Percentiles rank a stretch among this genome's conserved stretches.
Conservation (phyloP, 2,329 filamentous ascomycete species). For the Beauveria varroae region DNA sequence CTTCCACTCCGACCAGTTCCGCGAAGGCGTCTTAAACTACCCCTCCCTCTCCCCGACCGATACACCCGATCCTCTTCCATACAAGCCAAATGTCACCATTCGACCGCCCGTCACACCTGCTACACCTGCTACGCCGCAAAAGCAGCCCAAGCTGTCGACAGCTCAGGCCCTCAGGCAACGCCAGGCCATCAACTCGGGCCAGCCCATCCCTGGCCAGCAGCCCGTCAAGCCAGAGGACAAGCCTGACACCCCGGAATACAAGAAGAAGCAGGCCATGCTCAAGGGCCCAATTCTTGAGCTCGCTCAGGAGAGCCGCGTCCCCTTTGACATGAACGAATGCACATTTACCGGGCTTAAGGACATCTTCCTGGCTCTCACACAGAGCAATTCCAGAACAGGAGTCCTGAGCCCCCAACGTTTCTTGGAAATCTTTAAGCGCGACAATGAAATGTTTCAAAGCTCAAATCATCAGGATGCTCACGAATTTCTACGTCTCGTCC, state of each 20-base stretch:
- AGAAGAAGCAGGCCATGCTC: constrained; percentile 91
- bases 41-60: constrained; percentile 65
- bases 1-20: constrained; percentile 91
- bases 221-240: constrained; percentile 76
- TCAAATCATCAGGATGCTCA: constrained; percentile 98
- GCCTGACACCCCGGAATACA: constrained; percentile 90
- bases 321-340: constrained; percentile 90
- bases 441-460: constrained; percentile 95
- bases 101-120: constrained; percentile 46
- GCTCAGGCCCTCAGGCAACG: constrained; percentile 51
- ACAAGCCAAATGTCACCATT: constrained; percentile 54
- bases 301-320: constrained; percentile 67
- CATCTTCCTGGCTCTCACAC: constrained; percentile 85
- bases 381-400: constrained; percentile 73
- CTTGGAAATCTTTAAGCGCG: constrained; percentile 83
- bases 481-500: constrained; percentile 86
- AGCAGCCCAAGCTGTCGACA: constrained; percentile 42
- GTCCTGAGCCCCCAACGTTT: constrained; percentile 90
- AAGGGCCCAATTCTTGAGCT: constrained; percentile 82
- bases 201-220: constrained; percentile 45
- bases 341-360: constrained; percentile 93
- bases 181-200: constrained; percentile 45
- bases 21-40: constrained; percentile 89
- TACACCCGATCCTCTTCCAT: constrained; percentile 52
- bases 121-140: constrained; percentile 31